Conservation (phyloP, 352 stramenopile species). For the Globisporangium recalcitrans region DNA sequence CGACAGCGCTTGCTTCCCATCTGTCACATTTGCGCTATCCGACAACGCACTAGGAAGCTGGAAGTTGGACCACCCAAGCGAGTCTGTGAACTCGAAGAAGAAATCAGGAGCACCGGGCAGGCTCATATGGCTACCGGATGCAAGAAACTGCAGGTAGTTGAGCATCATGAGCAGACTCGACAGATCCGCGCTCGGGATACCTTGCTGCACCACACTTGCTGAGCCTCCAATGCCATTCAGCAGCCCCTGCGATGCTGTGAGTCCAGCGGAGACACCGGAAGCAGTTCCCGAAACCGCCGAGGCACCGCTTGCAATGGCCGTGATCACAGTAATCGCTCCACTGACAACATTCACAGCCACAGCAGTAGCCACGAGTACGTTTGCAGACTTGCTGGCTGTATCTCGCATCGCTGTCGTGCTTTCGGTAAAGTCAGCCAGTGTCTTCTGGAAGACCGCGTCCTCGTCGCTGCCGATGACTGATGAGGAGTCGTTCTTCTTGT, state of each 20-base stretch:
- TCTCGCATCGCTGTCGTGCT: constrained; percentile 21
- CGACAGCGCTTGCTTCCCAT: constrained; percentile 18
- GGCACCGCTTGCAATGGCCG: constrained; percentile 31
- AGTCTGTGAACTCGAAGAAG: constrained; percentile 66
- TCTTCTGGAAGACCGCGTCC: not conserved
- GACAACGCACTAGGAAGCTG: constrained; percentile 16
- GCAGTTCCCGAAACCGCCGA: constrained; percentile 21
- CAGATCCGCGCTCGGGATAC: constrained; percentile 37
- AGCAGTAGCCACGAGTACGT: constrained; percentile 49
- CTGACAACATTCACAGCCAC: constrained; percentile 49
- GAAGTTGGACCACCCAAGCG: constrained; percentile 59
- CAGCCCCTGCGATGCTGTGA: constrained; percentile 24
- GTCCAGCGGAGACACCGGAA: constrained; percentile 16
- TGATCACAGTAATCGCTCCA: constrained; percentile 40
- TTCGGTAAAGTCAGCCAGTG: constrained; percentile 17
- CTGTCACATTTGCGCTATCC: not conserved
- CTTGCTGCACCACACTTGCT: constrained; percentile 12
- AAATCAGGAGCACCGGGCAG: constrained; percentile 54
- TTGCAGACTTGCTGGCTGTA: constrained; percentile 32
- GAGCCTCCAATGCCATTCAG: constrained; percentile 21
- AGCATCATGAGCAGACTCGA: constrained; percentile 59
- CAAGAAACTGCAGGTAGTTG: constrained; percentile 71
- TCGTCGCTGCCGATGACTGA: not conserved
- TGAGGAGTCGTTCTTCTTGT: not conserved
- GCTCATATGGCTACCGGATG: constrained; percentile 54